Conservation (phyloP, 2,329 filamentous ascomycete genomes). For the Eutypa lata region DNA sequence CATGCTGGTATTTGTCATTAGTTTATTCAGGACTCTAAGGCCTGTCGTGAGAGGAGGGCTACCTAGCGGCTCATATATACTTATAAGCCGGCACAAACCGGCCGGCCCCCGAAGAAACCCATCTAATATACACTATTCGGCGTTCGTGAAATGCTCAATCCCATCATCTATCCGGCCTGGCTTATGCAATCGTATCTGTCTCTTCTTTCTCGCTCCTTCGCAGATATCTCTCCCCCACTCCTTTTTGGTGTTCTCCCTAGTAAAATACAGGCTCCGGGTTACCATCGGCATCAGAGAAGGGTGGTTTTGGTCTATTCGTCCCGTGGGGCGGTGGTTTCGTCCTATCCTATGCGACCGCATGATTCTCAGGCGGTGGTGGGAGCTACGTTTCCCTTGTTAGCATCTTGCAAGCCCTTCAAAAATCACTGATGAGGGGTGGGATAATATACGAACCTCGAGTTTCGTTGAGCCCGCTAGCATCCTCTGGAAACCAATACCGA, state of each 20-base stretch:
- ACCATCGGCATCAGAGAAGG: background rate
- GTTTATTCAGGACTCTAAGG: background rate
- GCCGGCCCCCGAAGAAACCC: background rate
- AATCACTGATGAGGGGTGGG: background rate
- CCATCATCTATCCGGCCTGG: background rate
- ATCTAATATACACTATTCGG: conserved; percentile 1
- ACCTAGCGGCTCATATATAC: background rate
- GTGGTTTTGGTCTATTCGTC: background rate
- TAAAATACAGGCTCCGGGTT: conserved; percentile 1
- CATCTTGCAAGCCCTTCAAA: background rate
- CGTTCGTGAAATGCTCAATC: background rate
- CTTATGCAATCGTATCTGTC: background rate
- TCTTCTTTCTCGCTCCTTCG: background rate
- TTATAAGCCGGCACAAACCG: background rate
- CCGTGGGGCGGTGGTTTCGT: background rate
- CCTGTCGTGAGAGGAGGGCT: background rate
- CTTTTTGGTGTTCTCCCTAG: background rate
- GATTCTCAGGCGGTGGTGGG: background rate
- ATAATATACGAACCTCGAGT: conserved; percentile 69
- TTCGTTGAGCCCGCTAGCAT: conserved; percentile 90
- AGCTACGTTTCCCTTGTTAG: background rate
- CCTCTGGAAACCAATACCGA: conserved; percentile 91
- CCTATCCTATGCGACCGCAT: background rate
- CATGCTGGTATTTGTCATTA: conserved; percentile 1
- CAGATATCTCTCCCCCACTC: background rate